phyloP scores from a whole-genome alignment of 2,329 filamentous ascomycete genomes.

The Coniochaeta ligniaria region DNA sequence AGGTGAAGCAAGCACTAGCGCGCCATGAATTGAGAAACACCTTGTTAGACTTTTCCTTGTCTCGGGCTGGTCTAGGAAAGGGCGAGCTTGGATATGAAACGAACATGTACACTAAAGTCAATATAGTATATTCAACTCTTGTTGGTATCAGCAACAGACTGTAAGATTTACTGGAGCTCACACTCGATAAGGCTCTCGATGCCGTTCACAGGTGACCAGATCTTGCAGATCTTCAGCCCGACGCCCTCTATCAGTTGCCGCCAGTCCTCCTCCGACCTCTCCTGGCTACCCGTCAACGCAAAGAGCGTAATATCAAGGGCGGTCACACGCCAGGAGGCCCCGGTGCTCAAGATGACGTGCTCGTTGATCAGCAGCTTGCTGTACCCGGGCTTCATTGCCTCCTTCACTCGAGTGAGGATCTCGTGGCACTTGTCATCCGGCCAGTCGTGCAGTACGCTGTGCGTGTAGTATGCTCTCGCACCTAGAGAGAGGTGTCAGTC shows the following conservation, averaged over 20 bases:
- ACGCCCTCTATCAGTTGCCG: conserved; percentile 20
- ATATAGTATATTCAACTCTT: no score
- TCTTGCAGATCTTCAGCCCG: conserved; percentile 25
- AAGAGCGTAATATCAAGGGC: conserved; percentile 30
- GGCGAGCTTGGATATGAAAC: no score
- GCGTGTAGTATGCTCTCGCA: conserved; percentile 27
- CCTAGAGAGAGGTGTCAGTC: conserved; percentile 5
- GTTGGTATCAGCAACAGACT: no score
- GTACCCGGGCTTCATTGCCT: conserved; percentile 21
- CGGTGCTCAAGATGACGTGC: conserved; percentile 21
- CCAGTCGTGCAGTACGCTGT: conserved; percentile 29
- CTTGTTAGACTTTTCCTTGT: no score
- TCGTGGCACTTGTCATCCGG: conserved; percentile 21
- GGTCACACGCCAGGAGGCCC: conserved; percentile 27
- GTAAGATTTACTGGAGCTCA: conserved; percentile 9
- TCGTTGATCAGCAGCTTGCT: conserved; percentile 22
- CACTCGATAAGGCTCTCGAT: conserved; percentile 31
- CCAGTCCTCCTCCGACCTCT: conserved; percentile 30
- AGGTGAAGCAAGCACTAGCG: no score
- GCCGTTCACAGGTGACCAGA: conserved; percentile 23
- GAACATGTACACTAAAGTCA: no score
- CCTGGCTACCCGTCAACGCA: conserved; percentile 19
- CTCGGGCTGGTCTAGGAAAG: no score
- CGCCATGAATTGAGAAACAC: no score
- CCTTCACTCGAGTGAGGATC: conserved; percentile 23